Evolutionary conservation across 2,329 filamentous ascomycete genomes (phyloP).

Genomic region (Hypoxylon sp.): DNA sequence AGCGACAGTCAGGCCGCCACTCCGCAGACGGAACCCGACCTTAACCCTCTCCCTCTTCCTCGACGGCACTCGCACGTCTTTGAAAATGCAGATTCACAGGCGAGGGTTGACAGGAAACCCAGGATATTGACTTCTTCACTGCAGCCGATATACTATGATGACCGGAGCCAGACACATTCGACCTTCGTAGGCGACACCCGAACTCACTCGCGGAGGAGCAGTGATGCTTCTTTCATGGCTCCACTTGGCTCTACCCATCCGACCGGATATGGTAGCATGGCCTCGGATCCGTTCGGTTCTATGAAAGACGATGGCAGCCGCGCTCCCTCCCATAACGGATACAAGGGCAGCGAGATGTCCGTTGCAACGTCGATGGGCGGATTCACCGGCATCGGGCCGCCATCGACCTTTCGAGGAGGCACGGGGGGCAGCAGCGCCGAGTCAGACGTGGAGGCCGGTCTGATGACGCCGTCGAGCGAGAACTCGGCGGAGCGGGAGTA

Average conservation of each 20-base stretch:
- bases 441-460: conserved; percentile 42
- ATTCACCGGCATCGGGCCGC: conserved; percentile 47
- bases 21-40: conserved; percentile 42
- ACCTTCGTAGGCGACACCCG: conserved; percentile 38
- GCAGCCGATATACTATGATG: conserved; percentile 40
- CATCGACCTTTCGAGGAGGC: conserved; percentile 39
- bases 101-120: conserved; percentile 34
- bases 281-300: conserved; percentile 36
- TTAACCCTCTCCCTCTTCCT: conserved; percentile 40
- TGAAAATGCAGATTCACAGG: conserved; percentile 35
- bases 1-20: conserved; percentile 52
- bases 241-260: conserved; percentile 39
- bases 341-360: conserved; percentile 50
- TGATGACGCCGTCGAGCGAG: conserved; percentile 53
- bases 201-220: conserved; percentile 42
- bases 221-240: conserved; percentile 40
- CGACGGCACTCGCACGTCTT: conserved; percentile 36
- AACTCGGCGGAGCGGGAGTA: conserved; percentile 62
- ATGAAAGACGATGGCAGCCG: conserved; percentile 40
- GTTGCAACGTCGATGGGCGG: conserved; percentile 50
- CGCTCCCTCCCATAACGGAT: conserved; percentile 37
- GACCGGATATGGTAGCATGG: conserved; percentile 36
- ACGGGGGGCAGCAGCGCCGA: conserved; percentile 48
- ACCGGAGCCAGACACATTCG: conserved; percentile 35
- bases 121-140: conserved; percentile 37